phyloP scores from a whole-genome alignment of 169 alveolate genomes.

The Plasmodium billcollinsi region DNA sequence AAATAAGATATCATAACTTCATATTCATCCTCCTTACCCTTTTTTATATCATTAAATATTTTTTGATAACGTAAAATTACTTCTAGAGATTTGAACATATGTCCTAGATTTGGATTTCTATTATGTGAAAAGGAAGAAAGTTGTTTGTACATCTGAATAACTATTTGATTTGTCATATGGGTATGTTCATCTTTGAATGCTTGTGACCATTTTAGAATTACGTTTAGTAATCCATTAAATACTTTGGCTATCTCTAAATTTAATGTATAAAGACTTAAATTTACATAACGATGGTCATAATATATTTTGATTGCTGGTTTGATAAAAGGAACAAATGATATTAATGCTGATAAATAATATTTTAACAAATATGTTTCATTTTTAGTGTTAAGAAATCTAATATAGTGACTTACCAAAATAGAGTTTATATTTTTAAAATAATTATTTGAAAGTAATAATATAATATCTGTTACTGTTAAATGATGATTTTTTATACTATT shows the following conservation, averaged over 20 bases:
- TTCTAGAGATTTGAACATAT: conserved; percentile 29
- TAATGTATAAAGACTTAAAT: conserved; percentile 1
- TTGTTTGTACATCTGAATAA: background rate
- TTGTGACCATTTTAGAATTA: conserved; percentile 29
- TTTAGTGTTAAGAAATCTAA: conserved; percentile 20
- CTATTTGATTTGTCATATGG: background rate
- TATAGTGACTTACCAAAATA: conserved; percentile 12
- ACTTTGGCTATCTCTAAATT: conserved; percentile 10
- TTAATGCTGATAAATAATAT: conserved; percentile 26
- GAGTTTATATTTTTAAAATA: conserved; percentile 32
- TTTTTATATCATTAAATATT: conserved; percentile 5
- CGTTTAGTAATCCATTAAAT: conserved; percentile 9
- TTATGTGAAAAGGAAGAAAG: conserved; percentile 18
- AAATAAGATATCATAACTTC: background rate
- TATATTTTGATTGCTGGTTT: conserved; percentile 71
- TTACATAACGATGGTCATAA: conserved; percentile 18
- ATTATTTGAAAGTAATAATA: conserved; percentile 10
- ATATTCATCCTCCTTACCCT: conserved; percentile 15
- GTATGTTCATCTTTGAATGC: conserved; percentile 35
- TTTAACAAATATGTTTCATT: conserved; percentile 9
- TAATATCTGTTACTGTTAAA: conserved; percentile 28
- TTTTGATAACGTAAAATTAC: conserved; percentile 8
- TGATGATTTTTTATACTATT: conserved; percentile 21
- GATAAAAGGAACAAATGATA: conserved; percentile 49
- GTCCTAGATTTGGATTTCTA: background rate